These are phyloP conservation scores for Astraeus odoratus DNA, from an alignment of 768 basidiomycete genomes.

Conservation along the genomic window DNA sequence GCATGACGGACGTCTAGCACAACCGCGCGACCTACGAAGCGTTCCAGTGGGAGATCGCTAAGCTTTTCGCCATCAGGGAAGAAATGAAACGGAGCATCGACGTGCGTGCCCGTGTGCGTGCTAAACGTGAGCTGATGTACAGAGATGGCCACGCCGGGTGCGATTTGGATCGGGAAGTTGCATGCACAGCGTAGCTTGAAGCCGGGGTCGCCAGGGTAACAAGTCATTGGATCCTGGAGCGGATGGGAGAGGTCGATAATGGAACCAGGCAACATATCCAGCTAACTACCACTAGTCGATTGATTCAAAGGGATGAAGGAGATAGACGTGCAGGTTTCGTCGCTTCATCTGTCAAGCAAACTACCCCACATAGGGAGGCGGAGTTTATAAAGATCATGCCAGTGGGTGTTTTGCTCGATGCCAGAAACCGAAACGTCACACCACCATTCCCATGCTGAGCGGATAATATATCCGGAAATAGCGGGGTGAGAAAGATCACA, in stretches of 20 bases:
- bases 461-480: too few species aligned
- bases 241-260: slow-evolving; percentile 24
- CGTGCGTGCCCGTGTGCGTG: slow-evolving; percentile 73
- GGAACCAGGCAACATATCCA: slow-evolving; percentile 12
- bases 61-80: slow-evolving; percentile 48
- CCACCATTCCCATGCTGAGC: too few species aligned
- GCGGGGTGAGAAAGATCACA: too few species aligned
- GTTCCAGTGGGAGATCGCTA: slow-evolving; percentile 47
- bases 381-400: too few species aligned
- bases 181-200: slow-evolving; percentile 19
- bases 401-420: too few species aligned
- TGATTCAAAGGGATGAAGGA: too few species aligned
- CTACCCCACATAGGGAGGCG: too few species aligned
- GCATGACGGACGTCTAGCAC: slow-evolving; percentile 46
- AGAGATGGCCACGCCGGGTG: slow-evolving; percentile 13
- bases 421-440: too few species aligned
- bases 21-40: slow-evolving; percentile 48
- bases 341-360: too few species aligned
- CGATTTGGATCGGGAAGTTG: slow-evolving; percentile 6
- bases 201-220: slow-evolving; percentile 23
- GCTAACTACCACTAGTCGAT: too few species aligned
- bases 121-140: slow-evolving; percentile 42
- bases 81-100: slow-evolving; percentile 76
- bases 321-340: too few species aligned
- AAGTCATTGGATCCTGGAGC: slow-evolving; percentile 15